A percentile compares a stretch with the other conserved stretches of the same genome.
Conservation (phyloP, 2,329 filamentous ascomycete species). For the Penicillium digitatum region DNA sequence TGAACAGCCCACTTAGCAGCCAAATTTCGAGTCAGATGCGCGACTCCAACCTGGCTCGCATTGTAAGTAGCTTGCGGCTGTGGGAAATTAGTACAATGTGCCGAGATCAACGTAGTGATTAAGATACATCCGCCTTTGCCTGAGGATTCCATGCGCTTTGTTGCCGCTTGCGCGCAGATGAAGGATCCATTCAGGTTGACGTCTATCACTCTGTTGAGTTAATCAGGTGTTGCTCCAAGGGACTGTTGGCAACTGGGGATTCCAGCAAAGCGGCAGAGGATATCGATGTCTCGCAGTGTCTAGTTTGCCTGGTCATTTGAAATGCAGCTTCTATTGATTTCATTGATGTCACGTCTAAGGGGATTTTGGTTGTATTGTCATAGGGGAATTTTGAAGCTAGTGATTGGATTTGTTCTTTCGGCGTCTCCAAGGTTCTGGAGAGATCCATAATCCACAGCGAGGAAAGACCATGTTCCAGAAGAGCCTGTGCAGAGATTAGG, state of each 20-base stretch:
- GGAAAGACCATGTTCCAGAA: constrained; percentile 64
- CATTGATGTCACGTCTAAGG: constrained; percentile 59
- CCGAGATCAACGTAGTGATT: constrained; percentile 65
- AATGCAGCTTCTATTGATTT: constrained; percentile 25
- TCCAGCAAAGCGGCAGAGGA: constrained; percentile 63
- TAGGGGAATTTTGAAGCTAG: constrained; percentile 55
- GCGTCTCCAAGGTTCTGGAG: constrained; percentile 36
- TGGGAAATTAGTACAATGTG: constrained; percentile 65
- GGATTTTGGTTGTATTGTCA: constrained; percentile 48
- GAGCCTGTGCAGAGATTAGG: constrained; percentile 54
- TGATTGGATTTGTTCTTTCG: constrained; percentile 38
- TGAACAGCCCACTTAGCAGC: constrained; percentile 69
- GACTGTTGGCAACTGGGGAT: constrained; percentile 62
- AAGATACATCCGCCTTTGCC: constrained; percentile 48
- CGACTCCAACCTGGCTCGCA: constrained; percentile 63
- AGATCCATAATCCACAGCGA: constrained; percentile 62
- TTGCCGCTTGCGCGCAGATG: constrained; percentile 64
- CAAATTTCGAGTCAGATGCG: constrained; percentile 60
- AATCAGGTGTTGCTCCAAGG: constrained; percentile 54
- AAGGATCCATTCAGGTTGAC: constrained; percentile 70
- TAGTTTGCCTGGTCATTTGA: constrained; percentile 14
- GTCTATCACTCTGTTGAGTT: constrained; percentile 63
- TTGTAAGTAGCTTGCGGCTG: constrained; percentile 72
- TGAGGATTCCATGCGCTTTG: constrained; percentile 35
- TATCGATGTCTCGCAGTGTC: constrained; percentile 51